These are phyloP conservation scores for Botryotinia globosa DNA, from an alignment of 2,329 filamentous ascomycete species.

Conservation along the genomic window DNA sequence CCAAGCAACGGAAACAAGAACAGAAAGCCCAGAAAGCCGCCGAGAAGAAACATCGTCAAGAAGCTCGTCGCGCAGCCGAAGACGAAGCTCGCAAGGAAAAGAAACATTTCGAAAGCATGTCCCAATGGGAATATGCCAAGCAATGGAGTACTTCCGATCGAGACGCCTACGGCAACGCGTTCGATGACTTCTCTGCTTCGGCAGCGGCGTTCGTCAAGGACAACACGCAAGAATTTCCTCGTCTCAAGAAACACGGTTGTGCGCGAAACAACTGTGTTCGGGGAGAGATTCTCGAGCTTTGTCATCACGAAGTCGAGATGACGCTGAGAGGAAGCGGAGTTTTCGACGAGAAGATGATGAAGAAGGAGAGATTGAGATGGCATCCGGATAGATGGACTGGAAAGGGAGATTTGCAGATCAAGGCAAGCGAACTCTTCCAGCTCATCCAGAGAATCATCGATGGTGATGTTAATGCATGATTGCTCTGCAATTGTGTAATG, in stretches of 20 bases:
- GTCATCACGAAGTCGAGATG: conserved; percentile 16
- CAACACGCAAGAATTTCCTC: background rate
- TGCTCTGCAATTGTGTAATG: background rate
- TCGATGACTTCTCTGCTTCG: background rate
- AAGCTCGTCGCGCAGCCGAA: background rate
- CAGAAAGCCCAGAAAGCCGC: background rate
- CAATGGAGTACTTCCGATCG: background rate
- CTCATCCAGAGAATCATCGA: conserved; percentile 19
- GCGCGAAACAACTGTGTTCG: background rate
- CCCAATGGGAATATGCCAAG: background rate
- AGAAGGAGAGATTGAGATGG: conserved; percentile 19
- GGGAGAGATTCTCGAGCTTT: background rate
- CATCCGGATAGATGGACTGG: conserved; percentile 20
- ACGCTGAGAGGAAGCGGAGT: background rate
- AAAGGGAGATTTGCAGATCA: background rate
- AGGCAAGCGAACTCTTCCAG: conserved; percentile 19
- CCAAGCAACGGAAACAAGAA: background rate
- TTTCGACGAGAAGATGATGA: conserved; percentile 3
- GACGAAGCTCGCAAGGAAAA: background rate
- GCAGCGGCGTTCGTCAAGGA: background rate
- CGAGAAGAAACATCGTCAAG: background rate
- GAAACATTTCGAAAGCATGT: background rate
- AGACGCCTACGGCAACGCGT: background rate
- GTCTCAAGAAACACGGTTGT: background rate
- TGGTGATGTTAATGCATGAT: background rate